Evolutionary conservation across 176 grass and related monocot species (phyloP).

Genomic region (Avena insularis): DNA sequence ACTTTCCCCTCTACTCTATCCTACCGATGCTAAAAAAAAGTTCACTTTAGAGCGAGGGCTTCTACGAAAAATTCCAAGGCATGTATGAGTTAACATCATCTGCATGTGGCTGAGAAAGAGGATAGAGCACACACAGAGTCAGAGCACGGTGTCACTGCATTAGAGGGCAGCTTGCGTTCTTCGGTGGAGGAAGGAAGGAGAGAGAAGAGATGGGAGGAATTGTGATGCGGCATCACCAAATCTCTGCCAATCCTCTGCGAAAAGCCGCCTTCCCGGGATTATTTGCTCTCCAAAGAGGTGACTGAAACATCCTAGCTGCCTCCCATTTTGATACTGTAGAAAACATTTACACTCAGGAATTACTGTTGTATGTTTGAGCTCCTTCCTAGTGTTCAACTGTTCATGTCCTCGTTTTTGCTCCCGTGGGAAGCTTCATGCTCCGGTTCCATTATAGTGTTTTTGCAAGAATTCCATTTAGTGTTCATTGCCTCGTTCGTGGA

Average conservation of each 20-base stretch:
- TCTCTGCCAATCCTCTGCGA: neutral
- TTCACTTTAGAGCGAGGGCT: too few species aligned
- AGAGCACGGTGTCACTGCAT: neutral
- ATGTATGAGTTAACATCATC: too few species aligned
- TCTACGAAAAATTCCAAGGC: too few species aligned
- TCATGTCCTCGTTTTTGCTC: neutral
- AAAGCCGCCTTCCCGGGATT: neutral
- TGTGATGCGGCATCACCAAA: slow-evolving; percentile 39
- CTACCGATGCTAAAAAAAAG: neutral
- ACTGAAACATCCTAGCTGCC: neutral
- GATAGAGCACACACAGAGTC: slow-evolving; percentile 11
- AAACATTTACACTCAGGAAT: neutral
- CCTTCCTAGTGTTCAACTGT: neutral
- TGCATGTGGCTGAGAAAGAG: slow-evolving; percentile 33
- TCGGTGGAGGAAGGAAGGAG: slow-evolving; percentile 17
- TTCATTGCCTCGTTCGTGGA: neutral
- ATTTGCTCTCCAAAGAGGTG: slow-evolving; percentile 45
- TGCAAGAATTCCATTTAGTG: neutral
- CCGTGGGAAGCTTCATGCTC: neutral
- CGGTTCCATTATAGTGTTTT: too few species aligned
- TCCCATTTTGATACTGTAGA: too few species aligned
- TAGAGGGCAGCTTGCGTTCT: neutral
- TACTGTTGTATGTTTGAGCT: neutral
- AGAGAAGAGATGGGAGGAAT: slow-evolving; percentile 36
- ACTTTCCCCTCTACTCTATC: too few species aligned